These are phyloP conservation scores for Debaryomyces coudertii DNA, from an alignment of 1,139 yeast genomes.

Conservation along the genomic window DNA sequence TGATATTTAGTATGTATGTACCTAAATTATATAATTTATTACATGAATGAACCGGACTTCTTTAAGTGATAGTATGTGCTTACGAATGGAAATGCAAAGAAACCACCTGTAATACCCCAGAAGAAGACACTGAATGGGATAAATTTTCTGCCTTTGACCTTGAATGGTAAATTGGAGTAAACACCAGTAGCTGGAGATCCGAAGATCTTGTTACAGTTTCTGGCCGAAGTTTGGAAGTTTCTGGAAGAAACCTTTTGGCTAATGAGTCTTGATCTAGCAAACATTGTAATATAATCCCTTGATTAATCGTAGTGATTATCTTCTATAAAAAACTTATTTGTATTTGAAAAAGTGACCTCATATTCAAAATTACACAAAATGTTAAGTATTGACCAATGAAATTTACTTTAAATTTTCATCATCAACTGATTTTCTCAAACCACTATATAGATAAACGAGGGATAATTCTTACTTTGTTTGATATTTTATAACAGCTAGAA, in stretches of 20 bases:
- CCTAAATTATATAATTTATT: constrained; percentile 14
- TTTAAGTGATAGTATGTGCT: constrained; percentile 70
- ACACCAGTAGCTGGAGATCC: constrained; percentile 73
- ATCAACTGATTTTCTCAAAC: constrained; percentile 7
- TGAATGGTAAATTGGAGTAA: constrained; percentile 91
- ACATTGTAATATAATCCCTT: constrained; percentile 12
- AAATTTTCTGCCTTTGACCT: constrained; percentile 81
- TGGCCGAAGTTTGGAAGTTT: constrained; percentile 43
- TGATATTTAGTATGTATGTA: constrained; percentile 18
- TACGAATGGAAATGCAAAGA: constrained; percentile 66
- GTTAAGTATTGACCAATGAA: constrained; percentile 17
- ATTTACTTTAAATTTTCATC: constrained; percentile 12
- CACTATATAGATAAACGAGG: constrained; percentile 1
- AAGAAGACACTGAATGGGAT: constrained; percentile 82
- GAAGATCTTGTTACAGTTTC: constrained; percentile 37
- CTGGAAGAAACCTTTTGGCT: constrained; percentile 30
- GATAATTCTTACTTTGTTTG: neutral
- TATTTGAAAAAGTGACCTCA: constrained; percentile 4
- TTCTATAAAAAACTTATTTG: neutral
- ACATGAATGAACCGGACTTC: constrained; percentile 65
- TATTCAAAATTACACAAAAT: constrained; percentile 15
- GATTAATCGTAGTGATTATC: neutral
- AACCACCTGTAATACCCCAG: constrained; percentile 73
- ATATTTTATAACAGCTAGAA: neutral
- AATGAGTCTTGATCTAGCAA: constrained; percentile 32